Evolutionary conservation across 1,284 basidiomycete species (phyloP).

Genomic region (Fomitiporia mediterranea): DNA sequence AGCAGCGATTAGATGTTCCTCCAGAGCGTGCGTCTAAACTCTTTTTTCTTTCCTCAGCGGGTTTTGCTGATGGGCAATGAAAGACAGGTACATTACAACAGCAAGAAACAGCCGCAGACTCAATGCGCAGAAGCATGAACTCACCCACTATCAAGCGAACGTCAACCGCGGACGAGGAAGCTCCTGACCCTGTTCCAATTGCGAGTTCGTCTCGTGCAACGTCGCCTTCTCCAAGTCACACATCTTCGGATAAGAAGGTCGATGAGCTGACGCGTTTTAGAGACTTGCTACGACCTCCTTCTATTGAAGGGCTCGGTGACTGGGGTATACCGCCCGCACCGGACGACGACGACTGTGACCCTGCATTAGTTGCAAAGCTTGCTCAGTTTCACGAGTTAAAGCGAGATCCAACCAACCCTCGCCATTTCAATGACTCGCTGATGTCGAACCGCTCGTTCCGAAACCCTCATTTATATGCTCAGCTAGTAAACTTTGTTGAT

Average conservation of each 20-base stretch:
- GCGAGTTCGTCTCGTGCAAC: slow-evolving; percentile 3
- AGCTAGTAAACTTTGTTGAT: slow-evolving; percentile 87
- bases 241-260: slow-evolving; percentile 14
- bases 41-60: background rate
- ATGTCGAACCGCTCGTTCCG: slow-evolving; percentile 88
- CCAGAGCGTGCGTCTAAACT: slow-evolving; percentile 44
- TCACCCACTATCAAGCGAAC: background rate
- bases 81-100: background rate
- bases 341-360: slow-evolving; percentile 46
- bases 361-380: slow-evolving; percentile 69
- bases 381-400: slow-evolving; percentile 74
- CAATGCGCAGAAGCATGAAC: background rate
- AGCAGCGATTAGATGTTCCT: slow-evolving; percentile 34
- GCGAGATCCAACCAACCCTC: slow-evolving; percentile 51
- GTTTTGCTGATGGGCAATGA: background rate
- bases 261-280: slow-evolving; percentile 54
- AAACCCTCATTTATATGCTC: slow-evolving; percentile 91
- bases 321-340: slow-evolving; percentile 78
- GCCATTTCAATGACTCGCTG: slow-evolving; percentile 92
- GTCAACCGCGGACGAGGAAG: background rate
- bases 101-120: background rate
- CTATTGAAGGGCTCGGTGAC: slow-evolving; percentile 56
- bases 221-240: slow-evolving; percentile 1
- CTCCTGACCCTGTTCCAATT: background rate
- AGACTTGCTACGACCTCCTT: slow-evolving; percentile 52